A percentile compares a stretch with the other conserved stretches of the same genome.
phyloP scores from a whole-genome alignment of 2,329 filamentous ascomycete species.

The Dothistroma pini region DNA sequence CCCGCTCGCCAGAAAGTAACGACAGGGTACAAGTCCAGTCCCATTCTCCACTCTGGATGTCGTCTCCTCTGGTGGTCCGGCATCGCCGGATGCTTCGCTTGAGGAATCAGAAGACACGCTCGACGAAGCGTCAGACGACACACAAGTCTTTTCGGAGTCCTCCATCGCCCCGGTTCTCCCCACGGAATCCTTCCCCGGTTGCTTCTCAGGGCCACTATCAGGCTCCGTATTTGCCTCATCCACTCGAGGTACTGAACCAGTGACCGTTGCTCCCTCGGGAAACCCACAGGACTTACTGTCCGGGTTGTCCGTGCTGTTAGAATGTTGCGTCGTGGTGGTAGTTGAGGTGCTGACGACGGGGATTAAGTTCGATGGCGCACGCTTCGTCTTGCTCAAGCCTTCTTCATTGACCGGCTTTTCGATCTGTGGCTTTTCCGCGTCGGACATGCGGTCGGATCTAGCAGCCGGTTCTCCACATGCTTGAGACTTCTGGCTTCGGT shows the following conservation, averaged over 20 bases:
- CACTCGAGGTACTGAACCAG: slow-evolving; percentile 17
- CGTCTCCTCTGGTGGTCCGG: slow-evolving; percentile 38
- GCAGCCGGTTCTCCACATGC: not conserved
- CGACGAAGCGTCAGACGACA: slow-evolving; percentile 32
- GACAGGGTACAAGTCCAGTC: slow-evolving; percentile 23
- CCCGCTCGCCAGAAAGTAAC: slow-evolving; percentile 32
- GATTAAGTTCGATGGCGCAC: not conserved
- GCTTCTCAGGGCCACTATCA: not conserved
- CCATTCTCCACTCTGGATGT: slow-evolving; percentile 34
- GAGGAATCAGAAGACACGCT: slow-evolving; percentile 28
- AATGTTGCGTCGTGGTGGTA: not conserved
- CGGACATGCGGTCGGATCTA: not conserved
- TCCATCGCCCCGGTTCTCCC: not conserved
- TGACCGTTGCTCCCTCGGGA: not conserved
- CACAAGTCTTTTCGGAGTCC: slow-evolving; percentile 10
- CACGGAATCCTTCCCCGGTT: not conserved
- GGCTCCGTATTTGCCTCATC: not conserved
- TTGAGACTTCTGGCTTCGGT: not conserved
- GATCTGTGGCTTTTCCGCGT: not conserved
- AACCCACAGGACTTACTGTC: not conserved
- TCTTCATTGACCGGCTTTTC: not conserved
- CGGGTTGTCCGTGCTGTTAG: not conserved
- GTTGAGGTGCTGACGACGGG: not conserved
- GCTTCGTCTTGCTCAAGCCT: not conserved
- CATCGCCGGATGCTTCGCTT: slow-evolving; percentile 29